phyloP scores from a whole-genome alignment of 2,329 filamentous ascomycete genomes.

The Penicillium sp. region DNA sequence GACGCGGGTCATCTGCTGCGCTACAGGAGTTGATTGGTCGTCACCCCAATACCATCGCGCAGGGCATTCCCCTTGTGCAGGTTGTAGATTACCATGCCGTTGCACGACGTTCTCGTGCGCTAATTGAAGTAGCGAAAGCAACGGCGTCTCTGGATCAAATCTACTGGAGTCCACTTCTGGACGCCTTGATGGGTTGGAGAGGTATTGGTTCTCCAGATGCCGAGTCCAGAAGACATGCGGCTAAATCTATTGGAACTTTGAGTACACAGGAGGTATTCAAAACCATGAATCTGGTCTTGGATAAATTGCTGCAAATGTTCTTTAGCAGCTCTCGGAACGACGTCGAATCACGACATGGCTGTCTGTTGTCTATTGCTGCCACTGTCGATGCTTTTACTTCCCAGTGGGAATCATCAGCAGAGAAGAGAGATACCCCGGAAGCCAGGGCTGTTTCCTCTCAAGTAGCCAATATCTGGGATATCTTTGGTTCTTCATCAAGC shows the following conservation, averaged over 20 bases:
- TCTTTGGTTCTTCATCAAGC: constrained; percentile 34
- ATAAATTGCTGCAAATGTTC: constrained; percentile 35
- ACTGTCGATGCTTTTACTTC: constrained; percentile 36
- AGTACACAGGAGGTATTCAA: constrained; percentile 34
- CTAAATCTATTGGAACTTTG: constrained; percentile 61
- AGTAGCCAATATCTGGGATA: constrained; percentile 38
- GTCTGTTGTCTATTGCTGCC: constrained; percentile 42
- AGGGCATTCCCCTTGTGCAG: constrained; percentile 85
- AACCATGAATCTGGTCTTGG: constrained; percentile 31
- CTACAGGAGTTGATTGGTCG: constrained; percentile 91
- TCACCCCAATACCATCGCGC: constrained; percentile 77
- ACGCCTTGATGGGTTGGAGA: constrained; percentile 76
- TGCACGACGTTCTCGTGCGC: constrained; percentile 77
- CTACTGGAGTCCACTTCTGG: constrained; percentile 68
- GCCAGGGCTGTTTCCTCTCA: constrained; percentile 26
- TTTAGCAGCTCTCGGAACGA: constrained; percentile 40
- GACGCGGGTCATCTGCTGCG: constrained; percentile 86
- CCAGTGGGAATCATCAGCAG: constrained; percentile 15
- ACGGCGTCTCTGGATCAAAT: constrained; percentile 62
- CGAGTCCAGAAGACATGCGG: constrained; percentile 69
- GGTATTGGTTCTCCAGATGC: constrained; percentile 80
- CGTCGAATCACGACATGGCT: constrained; percentile 45
- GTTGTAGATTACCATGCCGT: constrained; percentile 91
- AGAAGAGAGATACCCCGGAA: constrained; percentile 22
- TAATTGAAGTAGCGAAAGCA: constrained; percentile 70